Conservation (phyloP, 495 filamentous ascomycete species). For the Talaromyces adpressus region DNA sequence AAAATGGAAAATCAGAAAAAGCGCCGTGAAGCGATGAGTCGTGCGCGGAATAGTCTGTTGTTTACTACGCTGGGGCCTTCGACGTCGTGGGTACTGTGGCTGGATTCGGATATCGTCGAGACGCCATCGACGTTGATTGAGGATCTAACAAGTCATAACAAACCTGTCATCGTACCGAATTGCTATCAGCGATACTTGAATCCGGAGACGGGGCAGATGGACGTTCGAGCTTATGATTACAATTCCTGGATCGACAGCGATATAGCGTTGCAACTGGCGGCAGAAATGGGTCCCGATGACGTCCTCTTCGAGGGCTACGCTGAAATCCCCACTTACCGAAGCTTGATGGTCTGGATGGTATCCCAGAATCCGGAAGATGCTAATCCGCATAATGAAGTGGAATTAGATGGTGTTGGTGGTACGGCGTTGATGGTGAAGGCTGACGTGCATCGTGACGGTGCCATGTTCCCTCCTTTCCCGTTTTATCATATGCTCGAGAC, state of each 20-base stretch:
- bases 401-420: slow-evolving; percentile 88
- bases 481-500: slow-evolving; percentile 98
- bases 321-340: slow-evolving; percentile 85
- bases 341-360: slow-evolving; percentile 83
- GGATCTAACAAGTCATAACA: slow-evolving; percentile 81
- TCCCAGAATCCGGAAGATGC: slow-evolving; percentile 35
- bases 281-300: slow-evolving; percentile 79
- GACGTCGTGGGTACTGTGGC: slow-evolving; percentile 94
- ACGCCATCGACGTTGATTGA: slow-evolving; percentile 82
- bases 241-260: slow-evolving; percentile 92
- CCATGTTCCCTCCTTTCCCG: slow-evolving; percentile 95
- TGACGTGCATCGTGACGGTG: slow-evolving; percentile 93
- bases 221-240: slow-evolving; percentile 86
- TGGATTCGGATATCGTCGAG: slow-evolving; percentile 90
- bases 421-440: slow-evolving; percentile 93
- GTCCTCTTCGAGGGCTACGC: slow-evolving; percentile 90
- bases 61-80: slow-evolving; percentile 96
- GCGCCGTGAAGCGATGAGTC: slow-evolving; percentile 82
- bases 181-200: slow-evolving; percentile 90
- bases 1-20: slow-evolving; percentile 82
- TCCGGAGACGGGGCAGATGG: slow-evolving; percentile 55
- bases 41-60: slow-evolving; percentile 85
- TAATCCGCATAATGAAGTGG: slow-evolving; percentile 54
- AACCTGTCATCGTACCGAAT: slow-evolving; percentile 86
- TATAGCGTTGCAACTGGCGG: slow-evolving; percentile 64